Conservation (phyloP, 768 basidiomycete genomes). For the Nidularia sp. region DNA sequence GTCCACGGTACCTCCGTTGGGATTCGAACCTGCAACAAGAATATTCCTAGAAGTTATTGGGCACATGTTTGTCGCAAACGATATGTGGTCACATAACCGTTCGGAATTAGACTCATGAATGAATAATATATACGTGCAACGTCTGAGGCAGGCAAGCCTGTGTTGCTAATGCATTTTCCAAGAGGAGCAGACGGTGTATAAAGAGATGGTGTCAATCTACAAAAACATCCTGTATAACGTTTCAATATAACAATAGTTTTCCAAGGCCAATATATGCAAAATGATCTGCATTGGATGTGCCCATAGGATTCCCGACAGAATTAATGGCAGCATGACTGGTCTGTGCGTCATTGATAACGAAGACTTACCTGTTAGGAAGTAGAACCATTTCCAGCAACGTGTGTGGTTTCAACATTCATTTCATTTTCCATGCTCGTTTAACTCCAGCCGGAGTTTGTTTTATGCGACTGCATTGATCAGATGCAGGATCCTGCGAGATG, state of each 20-base stretch:
- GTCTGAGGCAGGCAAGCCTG: conserved; percentile 34
- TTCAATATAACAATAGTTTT: too few species aligned
- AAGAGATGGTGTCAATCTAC: conserved; percentile 34
- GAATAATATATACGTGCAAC: conserved; percentile 64
- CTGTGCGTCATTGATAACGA: conserved; percentile 39
- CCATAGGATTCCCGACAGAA: conserved; percentile 22
- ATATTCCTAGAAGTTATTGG: conserved; percentile 12
- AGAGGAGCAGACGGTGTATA: conserved; percentile 40
- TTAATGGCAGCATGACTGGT: conserved; percentile 38
- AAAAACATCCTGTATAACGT: too few species aligned
- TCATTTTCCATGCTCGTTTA: conserved; percentile 39
- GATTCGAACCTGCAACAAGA: conserved; percentile 40
- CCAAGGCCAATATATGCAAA: conserved; percentile 15
- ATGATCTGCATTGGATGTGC: conserved; percentile 23
- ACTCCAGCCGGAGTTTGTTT: conserved; percentile 36
- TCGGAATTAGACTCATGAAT: conserved; percentile 46
- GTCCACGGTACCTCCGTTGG: conserved; percentile 27
- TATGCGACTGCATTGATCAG: conserved; percentile 38
- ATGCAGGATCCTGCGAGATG: conserved; percentile 37
- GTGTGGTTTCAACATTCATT: conserved; percentile 36
- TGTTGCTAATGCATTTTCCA: conserved; percentile 43
- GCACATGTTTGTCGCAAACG: too few species aligned
- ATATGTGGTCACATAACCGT: not conserved
- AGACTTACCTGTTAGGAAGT: conserved; percentile 38
- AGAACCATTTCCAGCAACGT: conserved; percentile 35